phyloP scores from a whole-genome alignment of 23 red algal species.

The Pyropia yezoensis region DNA sequence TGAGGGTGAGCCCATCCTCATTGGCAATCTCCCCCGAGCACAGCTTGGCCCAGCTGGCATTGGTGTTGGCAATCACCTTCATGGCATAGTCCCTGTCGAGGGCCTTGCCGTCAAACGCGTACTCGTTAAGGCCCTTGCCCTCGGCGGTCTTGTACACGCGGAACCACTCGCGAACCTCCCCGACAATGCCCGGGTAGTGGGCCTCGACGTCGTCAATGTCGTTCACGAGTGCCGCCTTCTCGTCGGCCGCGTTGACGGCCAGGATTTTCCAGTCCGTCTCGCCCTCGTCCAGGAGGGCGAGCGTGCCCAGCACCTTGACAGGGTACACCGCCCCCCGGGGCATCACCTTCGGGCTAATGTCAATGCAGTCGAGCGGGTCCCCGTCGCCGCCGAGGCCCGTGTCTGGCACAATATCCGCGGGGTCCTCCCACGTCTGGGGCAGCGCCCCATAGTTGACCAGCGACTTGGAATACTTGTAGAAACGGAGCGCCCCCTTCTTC shows the following conservation, averaged over 20 bases:
- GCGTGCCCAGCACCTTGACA: conserved; percentile 82
- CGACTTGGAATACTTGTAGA: conserved; percentile 87
- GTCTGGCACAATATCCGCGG: conserved; percentile 34
- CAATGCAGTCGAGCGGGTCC: conserved; percentile 87
- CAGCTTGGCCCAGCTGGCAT: conserved; percentile 65
- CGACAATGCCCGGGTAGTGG: conserved; percentile 60
- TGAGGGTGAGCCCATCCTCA: conserved; percentile 44
- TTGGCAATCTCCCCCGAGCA: conserved; percentile 62
- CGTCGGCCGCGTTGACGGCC: conserved; percentile 67
- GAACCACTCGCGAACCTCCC: conserved; percentile 91
- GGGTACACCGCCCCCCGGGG: conserved; percentile 73
- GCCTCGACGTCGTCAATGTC: conserved; percentile 70
- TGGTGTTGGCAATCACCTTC: conserved; percentile 63
- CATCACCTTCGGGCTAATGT: conserved; percentile 52
- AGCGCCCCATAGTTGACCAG: conserved; percentile 95
- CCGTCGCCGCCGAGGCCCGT: conserved; percentile 71
- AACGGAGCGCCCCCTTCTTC: conserved; percentile 80
- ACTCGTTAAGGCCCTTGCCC: conserved; percentile 96
- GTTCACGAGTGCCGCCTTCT: conserved; percentile 40
- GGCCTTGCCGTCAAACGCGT: conserved; percentile 77
- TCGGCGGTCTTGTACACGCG: conserved; percentile 98
- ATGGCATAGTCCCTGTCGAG: conserved; percentile 50
- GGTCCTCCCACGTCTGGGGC: conserved; percentile 99
- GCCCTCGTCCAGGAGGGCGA: conserved; percentile 87
- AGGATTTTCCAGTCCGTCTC: conserved; percentile 98